Base-by-base conservation (phyloP, 1,284 basidiomycete genomes). In the Cryptococcus sp. region DNA sequence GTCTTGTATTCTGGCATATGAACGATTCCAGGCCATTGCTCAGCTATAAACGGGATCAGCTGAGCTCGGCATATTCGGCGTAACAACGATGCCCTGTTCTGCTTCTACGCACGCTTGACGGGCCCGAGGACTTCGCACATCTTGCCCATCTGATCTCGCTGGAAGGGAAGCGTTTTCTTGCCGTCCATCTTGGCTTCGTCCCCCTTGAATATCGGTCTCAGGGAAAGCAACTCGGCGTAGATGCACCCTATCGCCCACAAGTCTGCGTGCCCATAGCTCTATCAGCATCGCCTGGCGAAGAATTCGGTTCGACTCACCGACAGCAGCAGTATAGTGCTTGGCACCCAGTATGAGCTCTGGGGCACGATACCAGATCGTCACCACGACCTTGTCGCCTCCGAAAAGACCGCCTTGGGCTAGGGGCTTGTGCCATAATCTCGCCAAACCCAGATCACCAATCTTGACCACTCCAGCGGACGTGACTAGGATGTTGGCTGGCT, bases 351-450 rank as follows among this genome's bases (percentile, higher is more conserved):
- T 84, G 3, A 98, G 85, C 76, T 99, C 95, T 0, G 95, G 95
- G 2, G 93, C 92, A 48, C 95, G 88, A 72, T 99, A 99, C 95
- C 95, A 99, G 69, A 99, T 98, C 0, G 96, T 99, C 2, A 99
- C 96, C 39, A 99, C 96, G 13, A 99, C 94, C 76, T 98, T 98
- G 81, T 99, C 95, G 20, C 92, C 92, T 1, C 86, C 85, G 75
- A 91, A 87, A 19, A 78, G 58, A 41, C 76, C 76, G 1, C 68
- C 68, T 35, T 64, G 62, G 1, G 76, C 76, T 31, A 78, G 57
- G 2, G 76, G 76, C 56, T 75, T 75, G 58, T 78, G 76, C 74
- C 74, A 78, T 47, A 98, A 82, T 41, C 96, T 85, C 0, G 96
- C 96, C 7, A 99, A 84, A 38, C 96, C 96, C 1, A 99, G 82